Base-by-base conservation (phyloP, 1,139 yeast species). In the Tardiomyces depauwii region DNA sequence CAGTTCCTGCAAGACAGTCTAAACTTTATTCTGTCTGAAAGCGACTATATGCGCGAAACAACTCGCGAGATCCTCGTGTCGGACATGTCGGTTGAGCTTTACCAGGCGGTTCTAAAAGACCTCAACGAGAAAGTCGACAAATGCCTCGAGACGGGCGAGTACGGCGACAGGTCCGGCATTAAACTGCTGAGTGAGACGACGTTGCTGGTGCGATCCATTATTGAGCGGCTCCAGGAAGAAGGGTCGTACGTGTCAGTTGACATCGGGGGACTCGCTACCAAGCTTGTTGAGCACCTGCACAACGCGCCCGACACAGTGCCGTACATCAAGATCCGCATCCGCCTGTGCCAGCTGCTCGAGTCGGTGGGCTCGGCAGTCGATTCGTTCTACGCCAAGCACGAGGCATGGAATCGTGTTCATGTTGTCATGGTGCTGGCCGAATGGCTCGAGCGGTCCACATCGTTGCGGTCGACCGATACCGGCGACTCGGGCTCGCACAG, bases 351-450 rank as follows among this genome's bases (percentile, higher is more conserved):
- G 53, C 64, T 80, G 52, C 68, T 72, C 6, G 69, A 71, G 38
- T 70, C 74, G 1, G 66, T 81, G 41, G 81, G 80, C 46, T 59
- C 43, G 67, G 78, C 53, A 44, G 54, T 53, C 27, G 65, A 58
- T 42, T 51, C 57, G 1, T 44, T 61, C 41, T 57, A 59, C 40
- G 50, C 59, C 45, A 65, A 71, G 39, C 87, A 89, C 41, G 83
- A 81, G 39, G 72, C 72, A 52, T 68, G 69, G 44, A 53, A 75
- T 14, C 76, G 91, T 54, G 85, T 83, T 58, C 65, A 65, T 42
- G 76, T 78, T 63, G 77, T 87, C 2, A 74, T 78, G 52, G 61
- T 73, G 10, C 73, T 77, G 5, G 74, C 79, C 18, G 81, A 76
- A 41, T 85, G 93, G 89, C 71, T 86, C 46, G 88, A 59, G 32